Evolutionary conservation across 805 yeast genomes (phyloP), one percentile per base, ranked within the genome.

Genomic region (Pichia californica): DNA sequence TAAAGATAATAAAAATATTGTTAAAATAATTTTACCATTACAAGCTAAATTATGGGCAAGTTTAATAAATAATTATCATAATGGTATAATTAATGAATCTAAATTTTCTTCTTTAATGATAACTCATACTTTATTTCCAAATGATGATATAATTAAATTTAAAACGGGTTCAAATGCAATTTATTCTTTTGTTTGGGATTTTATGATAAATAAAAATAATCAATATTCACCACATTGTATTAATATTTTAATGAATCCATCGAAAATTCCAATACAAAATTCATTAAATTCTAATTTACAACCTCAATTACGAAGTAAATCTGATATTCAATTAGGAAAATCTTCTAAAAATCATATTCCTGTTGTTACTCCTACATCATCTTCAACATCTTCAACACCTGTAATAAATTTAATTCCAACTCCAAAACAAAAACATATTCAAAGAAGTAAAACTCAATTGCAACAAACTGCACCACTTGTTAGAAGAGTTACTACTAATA

Each of bases 141-240:
- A 61, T 48, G 65, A 60, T 47, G 64, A 59, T 30, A 35, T 53
- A 13, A 40, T 48, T 4, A 46, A 49, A 20, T 38, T 51, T 9
- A 52, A 43, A 19, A 38, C 47, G 14, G 48, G 44, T 5, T 44
- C 36, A 13, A 26, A 42, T 4, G 63, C 66, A 4, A 25, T 63
- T 21, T 53, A 52, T 37, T 54, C 64, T 1, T 54, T 59, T 30
- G 46, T 63, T 36, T 63, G 66, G 66, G 66, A 63, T 29, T 63
- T 62, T 32, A 43, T 48, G 35, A 34, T 43, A 4, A 49, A 54
- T 39, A 36, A 27, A 18, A 43, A 53, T 31, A 46, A 43, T 35
- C 43, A 50, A n/a, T 48, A 48, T 37, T 39, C 52, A n/a, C 61
- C 63, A 5, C 55, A 54, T 28, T 50, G 59, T 34, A 57, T 56